A percentile compares a stretch with the other conserved stretches of the same genome.
Evolutionary conservation across 495 filamentous ascomycete genomes (phyloP).

Genomic region (Penicillium taxi): DNA sequence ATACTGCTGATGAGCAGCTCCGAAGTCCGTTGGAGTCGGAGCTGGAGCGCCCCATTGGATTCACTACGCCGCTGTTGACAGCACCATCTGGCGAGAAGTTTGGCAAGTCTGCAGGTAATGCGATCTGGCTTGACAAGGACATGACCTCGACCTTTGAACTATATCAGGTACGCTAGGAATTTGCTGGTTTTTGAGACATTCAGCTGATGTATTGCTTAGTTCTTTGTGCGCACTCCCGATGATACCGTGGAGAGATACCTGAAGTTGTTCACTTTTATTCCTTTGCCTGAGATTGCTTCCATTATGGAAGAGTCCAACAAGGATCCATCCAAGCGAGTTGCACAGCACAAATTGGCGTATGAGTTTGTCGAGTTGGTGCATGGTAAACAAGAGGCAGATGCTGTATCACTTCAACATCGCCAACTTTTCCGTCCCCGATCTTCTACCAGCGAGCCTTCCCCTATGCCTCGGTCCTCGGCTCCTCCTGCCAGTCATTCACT

Average conservation of each 20-base stretch:
- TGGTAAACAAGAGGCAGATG: slow-evolving; percentile 50
- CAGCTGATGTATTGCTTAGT: slow-evolving; percentile 39
- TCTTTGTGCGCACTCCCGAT: slow-evolving; percentile 79
- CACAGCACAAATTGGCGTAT: slow-evolving; percentile 71
- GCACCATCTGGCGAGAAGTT: slow-evolving; percentile 82
- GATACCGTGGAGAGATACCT: slow-evolving; percentile 69
- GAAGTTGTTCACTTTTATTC: slow-evolving; percentile 86
- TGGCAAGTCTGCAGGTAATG: slow-evolving; percentile 91
- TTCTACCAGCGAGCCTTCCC: slow-evolving; percentile 35
- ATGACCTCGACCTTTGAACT: slow-evolving; percentile 78
- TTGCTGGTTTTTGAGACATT: not conserved
- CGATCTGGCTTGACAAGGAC: slow-evolving; percentile 80
- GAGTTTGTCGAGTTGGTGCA: slow-evolving; percentile 78
- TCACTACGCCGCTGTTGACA: slow-evolving; percentile 85
- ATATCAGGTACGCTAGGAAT: slow-evolving; percentile 52
- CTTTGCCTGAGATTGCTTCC: slow-evolving; percentile 51
- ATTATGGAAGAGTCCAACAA: slow-evolving; percentile 58
- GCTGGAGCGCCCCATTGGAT: slow-evolving; percentile 57
- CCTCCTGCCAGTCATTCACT: slow-evolving; percentile 13
- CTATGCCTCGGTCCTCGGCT: slow-evolving; percentile 23
- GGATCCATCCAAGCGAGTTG: slow-evolving; percentile 60
- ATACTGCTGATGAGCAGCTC: slow-evolving; percentile 24
- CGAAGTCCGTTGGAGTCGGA: slow-evolving; percentile 25
- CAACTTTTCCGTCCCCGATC: slow-evolving; percentile 44
- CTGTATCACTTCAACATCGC: slow-evolving; percentile 50